phyloP scores from a whole-genome alignment of 495 filamentous ascomycete genomes.

The Neurospora sp. region DNA sequence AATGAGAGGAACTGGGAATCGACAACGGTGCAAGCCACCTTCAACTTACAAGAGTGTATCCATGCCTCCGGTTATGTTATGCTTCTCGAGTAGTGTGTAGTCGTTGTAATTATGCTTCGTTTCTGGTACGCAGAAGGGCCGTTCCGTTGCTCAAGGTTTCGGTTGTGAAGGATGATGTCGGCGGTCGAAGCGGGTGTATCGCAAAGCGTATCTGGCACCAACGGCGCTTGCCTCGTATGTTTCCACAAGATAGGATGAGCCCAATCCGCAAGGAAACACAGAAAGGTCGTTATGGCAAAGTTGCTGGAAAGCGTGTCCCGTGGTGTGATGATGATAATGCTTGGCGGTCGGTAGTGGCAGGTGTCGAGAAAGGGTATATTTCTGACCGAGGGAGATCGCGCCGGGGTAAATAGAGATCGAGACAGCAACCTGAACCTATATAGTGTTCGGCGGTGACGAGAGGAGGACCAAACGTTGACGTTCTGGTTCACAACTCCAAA shows the following conservation, averaged over 20 bases:
- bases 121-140: neutral
- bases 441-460: neutral
- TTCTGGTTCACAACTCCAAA: neutral
- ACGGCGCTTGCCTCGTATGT: neutral
- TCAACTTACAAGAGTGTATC: conserved; percentile 69
- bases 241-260: neutral
- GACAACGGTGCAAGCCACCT: neutral
- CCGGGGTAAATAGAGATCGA: neutral
- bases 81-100: neutral
- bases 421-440: neutral
- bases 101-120: neutral
- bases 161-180: neutral
- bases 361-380: neutral
- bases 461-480: neutral
- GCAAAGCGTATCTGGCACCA: neutral
- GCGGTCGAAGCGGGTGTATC: neutral
- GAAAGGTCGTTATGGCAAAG: neutral
- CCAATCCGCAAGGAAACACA: neutral
- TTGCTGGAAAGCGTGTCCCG: neutral
- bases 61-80: conserved; percentile 35
- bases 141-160: neutral
- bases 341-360: neutral
- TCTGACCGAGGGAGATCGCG: neutral
- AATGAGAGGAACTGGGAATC: neutral
- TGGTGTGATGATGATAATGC: neutral